Conservation (phyloP, 176 grass and related monocot species). For the Oryza glaberrima region DNA sequence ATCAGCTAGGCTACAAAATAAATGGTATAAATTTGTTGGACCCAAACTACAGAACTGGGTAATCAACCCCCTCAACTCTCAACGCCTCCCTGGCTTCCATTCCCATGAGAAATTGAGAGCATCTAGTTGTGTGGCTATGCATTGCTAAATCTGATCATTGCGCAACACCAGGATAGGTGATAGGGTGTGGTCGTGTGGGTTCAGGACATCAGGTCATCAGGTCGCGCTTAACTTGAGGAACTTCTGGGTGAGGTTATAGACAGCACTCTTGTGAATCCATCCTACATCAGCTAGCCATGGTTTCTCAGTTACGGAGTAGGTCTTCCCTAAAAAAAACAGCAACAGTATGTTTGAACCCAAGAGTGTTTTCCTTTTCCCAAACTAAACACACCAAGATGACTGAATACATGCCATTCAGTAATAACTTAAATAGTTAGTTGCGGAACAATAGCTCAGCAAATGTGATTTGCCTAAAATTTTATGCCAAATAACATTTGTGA, state of each 20-base stretch:
- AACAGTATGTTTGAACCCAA: constrained; percentile 31
- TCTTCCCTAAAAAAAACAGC: not conserved
- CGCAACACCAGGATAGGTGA: not conserved
- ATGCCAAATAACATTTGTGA: constrained; percentile 27
- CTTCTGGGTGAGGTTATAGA: not conserved
- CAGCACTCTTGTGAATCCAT: not conserved
- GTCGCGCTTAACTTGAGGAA: not conserved
- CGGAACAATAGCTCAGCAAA: not conserved
- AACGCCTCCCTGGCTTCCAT: not conserved
- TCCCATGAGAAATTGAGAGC: not conserved
- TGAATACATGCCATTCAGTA: not conserved
- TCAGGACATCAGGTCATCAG: not conserved
- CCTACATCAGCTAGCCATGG: not conserved
- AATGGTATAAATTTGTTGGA: not conserved
- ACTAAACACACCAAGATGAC: constrained; percentile 14
- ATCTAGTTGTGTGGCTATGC: not conserved
- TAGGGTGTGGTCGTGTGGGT: not conserved
- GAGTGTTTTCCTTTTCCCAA: not conserved
- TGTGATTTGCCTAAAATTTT: not conserved
- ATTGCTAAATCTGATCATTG: not conserved
- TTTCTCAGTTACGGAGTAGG: not conserved
- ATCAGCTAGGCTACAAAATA: constrained; percentile 18
- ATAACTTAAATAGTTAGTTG: constrained; percentile 11
- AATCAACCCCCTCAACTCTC: no score
- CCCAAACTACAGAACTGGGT: no score